Percentiles rank a stretch among this genome's conserved stretches.
phyloP scores from a whole-genome alignment of 805 yeast genomes.

The Clavispora phyllophila region DNA sequence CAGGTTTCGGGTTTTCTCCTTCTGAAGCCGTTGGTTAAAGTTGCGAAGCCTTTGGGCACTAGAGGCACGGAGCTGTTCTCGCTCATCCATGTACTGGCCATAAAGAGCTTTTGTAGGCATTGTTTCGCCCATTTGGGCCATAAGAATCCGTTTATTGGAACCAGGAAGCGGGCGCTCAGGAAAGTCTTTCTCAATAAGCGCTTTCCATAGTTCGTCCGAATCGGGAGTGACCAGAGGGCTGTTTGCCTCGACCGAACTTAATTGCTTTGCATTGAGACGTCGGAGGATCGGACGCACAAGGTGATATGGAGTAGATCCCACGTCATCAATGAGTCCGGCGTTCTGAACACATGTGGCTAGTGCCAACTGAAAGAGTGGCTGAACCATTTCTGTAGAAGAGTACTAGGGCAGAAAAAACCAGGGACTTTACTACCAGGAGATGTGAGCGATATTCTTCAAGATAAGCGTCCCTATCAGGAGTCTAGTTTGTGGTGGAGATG shows the following conservation, averaged over 20 bases:
- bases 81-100: conserved; percentile 32
- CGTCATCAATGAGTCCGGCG: conserved; percentile 14
- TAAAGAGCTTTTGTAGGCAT: conserved; percentile 38
- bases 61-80: conserved; percentile 39
- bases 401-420: too few relatives aligned
- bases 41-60: conserved; percentile 42
- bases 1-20: conserved; percentile 38
- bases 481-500: too few relatives aligned
- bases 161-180: conserved; percentile 35
- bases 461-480: too few relatives aligned
- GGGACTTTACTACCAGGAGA: too few relatives aligned
- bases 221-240: conserved; percentile 40
- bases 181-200: conserved; percentile 44
- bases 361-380: conserved; percentile 5
- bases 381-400: not conserved
- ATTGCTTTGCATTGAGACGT: conserved; percentile 39
- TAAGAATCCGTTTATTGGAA: conserved; percentile 2
- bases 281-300: conserved; percentile 42
- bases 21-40: conserved; percentile 35
- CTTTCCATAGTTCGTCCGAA: conserved; percentile 44
- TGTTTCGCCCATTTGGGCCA: conserved; percentile 1
- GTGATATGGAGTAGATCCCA: conserved; percentile 35
- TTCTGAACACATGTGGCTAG: conserved; percentile 11
- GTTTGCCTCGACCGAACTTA: conserved; percentile 34
- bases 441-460: too few relatives aligned